phyloP scores from a whole-genome alignment of 2,329 filamentous ascomycete genomes.

The Sclerotinia sclerotiorum region DNA sequence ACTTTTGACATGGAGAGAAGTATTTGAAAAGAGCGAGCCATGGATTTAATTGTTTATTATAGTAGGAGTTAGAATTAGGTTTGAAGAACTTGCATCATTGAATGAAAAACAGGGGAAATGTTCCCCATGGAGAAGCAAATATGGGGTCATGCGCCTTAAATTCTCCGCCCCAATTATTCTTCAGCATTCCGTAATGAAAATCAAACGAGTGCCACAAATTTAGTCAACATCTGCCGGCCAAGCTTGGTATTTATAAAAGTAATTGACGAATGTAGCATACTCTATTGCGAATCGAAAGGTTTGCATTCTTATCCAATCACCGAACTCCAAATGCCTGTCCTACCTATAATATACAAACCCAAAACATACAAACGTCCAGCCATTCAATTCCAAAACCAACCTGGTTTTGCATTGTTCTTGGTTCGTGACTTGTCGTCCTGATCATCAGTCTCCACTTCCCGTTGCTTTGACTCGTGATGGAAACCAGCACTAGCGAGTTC shows the following conservation, averaged over 20 bases:
- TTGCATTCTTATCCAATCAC: conserved; percentile 20
- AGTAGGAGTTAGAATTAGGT: neutral
- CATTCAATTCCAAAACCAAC: conserved; percentile 30
- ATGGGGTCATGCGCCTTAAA: neutral
- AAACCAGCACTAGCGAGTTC: neutral
- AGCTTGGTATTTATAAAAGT: conserved; percentile 17
- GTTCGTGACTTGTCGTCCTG: neutral
- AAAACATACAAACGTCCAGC: neutral
- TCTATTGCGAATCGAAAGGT: conserved; percentile 3
- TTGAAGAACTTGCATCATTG: neutral
- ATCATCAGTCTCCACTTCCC: neutral
- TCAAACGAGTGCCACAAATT: neutral
- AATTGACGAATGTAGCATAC: conserved; percentile 5
- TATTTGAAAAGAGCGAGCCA: neutral
- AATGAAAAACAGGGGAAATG: neutral
- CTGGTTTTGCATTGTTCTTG: conserved; percentile 18
- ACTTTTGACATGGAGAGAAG: neutral
- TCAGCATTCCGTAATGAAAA: conserved; percentile 15
- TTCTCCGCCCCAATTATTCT: conserved; percentile 1
- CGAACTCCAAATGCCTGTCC: neutral
- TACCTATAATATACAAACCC: conserved; percentile 14
- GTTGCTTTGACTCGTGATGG: neutral
- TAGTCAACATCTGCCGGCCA: neutral
- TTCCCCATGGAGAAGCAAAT: conserved; percentile 17
- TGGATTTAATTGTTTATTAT: neutral